These are phyloP conservation scores for Heterobasidion parviporum DNA, from an alignment of 1,284 basidiomycete species.

Conservation along the genomic window DNA sequence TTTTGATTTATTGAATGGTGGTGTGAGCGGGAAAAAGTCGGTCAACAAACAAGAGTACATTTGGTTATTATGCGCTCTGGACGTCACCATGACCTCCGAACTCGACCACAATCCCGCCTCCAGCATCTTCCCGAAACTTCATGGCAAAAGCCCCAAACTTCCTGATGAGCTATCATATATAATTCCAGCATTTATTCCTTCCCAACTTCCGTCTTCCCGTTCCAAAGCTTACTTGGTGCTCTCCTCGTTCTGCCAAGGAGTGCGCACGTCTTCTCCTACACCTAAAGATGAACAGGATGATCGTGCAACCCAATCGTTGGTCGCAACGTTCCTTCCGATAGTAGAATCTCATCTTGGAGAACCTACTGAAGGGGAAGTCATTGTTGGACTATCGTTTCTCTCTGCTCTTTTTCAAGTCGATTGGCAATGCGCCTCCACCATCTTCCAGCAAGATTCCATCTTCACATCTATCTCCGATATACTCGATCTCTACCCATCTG, in stretches of 20 bases:
- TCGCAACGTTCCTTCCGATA: slow-evolving; percentile 37
- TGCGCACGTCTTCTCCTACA: slow-evolving; percentile 28
- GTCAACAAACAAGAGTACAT: not conserved
- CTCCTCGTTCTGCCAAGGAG: slow-evolving; percentile 55
- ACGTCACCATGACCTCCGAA: slow-evolving; percentile 1
- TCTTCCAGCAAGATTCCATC: slow-evolving; percentile 55
- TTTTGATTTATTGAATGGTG: not conserved
- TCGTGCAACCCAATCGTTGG: slow-evolving; percentile 38
- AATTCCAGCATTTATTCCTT: slow-evolving; percentile 46
- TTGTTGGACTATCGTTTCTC: slow-evolving; percentile 54
- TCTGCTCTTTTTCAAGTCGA: slow-evolving; percentile 73
- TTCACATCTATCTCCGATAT: slow-evolving; percentile 56
- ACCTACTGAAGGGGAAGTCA: slow-evolving; percentile 39
- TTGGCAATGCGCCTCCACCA: slow-evolving; percentile 48
- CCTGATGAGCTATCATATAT: slow-evolving; percentile 51
- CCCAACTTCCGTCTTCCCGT: slow-evolving; percentile 32
- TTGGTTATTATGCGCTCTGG: not conserved
- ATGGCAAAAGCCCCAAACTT: slow-evolving; percentile 22
- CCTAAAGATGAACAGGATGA: slow-evolving; percentile 21
- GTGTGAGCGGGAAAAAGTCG: not conserved
- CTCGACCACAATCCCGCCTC: slow-evolving; percentile 12
- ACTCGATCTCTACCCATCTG: slow-evolving; percentile 51
- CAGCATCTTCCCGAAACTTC: slow-evolving; percentile 27
- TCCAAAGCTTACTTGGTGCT: slow-evolving; percentile 63
- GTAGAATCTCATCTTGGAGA: slow-evolving; percentile 43